A percentile compares a stretch with the other conserved stretches of the same genome.
These are phyloP conservation scores for Pseudocercospora eumusae DNA, from an alignment of 2,329 filamentous ascomycete genomes.

Conservation along the genomic window DNA sequence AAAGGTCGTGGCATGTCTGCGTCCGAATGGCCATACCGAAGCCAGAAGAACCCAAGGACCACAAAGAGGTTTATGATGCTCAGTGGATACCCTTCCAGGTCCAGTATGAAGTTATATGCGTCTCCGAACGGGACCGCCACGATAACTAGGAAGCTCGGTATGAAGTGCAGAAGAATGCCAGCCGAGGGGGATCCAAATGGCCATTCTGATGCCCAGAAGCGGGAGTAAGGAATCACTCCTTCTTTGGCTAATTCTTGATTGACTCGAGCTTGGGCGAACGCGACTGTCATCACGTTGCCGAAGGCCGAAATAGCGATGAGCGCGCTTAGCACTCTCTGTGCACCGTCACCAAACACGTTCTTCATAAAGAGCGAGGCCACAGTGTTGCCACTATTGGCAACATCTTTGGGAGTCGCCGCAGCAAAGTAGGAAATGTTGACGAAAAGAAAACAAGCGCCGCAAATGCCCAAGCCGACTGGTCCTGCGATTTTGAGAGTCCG, in stretches of 20 bases:
- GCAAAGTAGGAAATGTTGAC: constrained; percentile 64
- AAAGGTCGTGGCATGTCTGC: constrained; percentile 59
- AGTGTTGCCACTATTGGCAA: constrained; percentile 55
- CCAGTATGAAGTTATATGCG: constrained; percentile 66
- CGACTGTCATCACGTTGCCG: constrained; percentile 59
- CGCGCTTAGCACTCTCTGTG: constrained; percentile 58
- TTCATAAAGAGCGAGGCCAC: constrained; percentile 62
- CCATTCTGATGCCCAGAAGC: constrained; percentile 63
- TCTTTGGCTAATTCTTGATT: constrained; percentile 63
- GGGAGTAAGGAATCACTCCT: constrained; percentile 60
- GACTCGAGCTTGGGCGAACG: constrained; percentile 58
- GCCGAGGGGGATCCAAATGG: constrained; percentile 63
- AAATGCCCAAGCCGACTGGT: constrained; percentile 53
- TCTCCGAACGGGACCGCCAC: constrained; percentile 62
- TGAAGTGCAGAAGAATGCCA: constrained; percentile 60
- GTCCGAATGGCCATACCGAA: constrained; percentile 61
- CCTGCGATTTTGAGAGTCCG: constrained; percentile 29
- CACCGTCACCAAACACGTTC: constrained; percentile 56
- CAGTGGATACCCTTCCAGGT: constrained; percentile 68
- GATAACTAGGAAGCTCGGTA: constrained; percentile 61
- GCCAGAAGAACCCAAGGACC: constrained; percentile 59
- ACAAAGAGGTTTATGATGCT: constrained; percentile 62
- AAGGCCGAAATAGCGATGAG: constrained; percentile 60
- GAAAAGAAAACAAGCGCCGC: constrained; percentile 57
- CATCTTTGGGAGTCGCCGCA: constrained; percentile 46